Conservation (phyloP, 805 yeast genomes). For the Candida glaebosa region DNA sequence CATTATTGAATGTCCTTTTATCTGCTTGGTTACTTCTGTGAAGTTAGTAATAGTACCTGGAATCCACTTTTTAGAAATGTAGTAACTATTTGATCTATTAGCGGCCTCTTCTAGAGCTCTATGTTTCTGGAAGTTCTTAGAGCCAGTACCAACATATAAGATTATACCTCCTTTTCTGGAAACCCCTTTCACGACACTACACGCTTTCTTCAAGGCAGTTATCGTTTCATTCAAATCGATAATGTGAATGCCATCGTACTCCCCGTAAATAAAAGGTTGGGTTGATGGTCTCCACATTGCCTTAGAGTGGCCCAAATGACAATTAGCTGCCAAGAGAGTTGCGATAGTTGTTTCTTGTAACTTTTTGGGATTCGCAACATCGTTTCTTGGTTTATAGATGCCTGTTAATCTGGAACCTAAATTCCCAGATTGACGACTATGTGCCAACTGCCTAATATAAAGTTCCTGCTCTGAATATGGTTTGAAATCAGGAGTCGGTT, state of each 20-base stretch:
- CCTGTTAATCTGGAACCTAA: constrained; percentile 64
- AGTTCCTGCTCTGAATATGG: constrained; percentile 79
- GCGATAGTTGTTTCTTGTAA: constrained; percentile 61
- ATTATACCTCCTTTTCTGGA: constrained; percentile 82
- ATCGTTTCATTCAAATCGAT: constrained; percentile 87
- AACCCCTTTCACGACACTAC: constrained; percentile 79
- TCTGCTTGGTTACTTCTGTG: constrained; percentile 60
- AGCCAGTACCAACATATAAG: constrained; percentile 78
- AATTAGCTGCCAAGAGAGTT: constrained; percentile 83
- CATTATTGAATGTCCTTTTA: constrained; percentile 25
- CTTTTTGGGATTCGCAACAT: constrained; percentile 55
- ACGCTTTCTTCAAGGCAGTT: constrained; percentile 70
- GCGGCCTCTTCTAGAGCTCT: constrained; percentile 80
- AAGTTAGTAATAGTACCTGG: constrained; percentile 94
- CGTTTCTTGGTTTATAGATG: constrained; percentile 68
- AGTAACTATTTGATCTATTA: constrained; percentile 69
- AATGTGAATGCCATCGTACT: constrained; percentile 84
- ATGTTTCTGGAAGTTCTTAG: constrained; percentile 56
- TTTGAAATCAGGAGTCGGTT: constrained; percentile 55
- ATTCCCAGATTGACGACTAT: constrained; percentile 48
- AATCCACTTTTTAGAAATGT: constrained; percentile 82
- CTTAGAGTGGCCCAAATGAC: constrained; percentile 91
- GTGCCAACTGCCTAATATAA: constrained; percentile 67
- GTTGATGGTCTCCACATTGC: constrained; percentile 74
- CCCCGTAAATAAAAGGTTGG: constrained; percentile 84